phyloP scores from a whole-genome alignment of 2,329 filamentous ascomycete species.

The Colletotrichum sp. region DNA sequence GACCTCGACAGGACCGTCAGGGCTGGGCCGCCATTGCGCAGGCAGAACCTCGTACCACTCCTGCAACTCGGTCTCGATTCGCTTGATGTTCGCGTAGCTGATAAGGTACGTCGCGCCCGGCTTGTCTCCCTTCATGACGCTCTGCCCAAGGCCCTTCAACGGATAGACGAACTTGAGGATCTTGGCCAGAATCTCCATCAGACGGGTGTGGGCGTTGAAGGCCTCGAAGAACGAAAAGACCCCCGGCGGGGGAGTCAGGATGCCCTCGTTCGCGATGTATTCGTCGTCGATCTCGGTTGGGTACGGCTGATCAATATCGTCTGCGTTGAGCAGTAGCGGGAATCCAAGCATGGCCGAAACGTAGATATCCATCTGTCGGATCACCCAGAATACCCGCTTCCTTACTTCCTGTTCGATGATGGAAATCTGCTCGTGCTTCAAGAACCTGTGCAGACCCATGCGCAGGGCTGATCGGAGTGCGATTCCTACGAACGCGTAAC shows the following conservation, averaged over 20 bases:
- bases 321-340: constrained; percentile 64
- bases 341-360: constrained; percentile 72
- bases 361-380: constrained; percentile 74
- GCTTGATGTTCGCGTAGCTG: constrained; percentile 66
- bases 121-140: constrained; percentile 43
- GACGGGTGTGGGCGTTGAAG: constrained; percentile 67
- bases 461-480: constrained; percentile 77
- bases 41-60: constrained; percentile 73
- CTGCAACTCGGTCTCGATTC: constrained; percentile 68
- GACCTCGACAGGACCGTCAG: constrained; percentile 75
- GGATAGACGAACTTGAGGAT: constrained; percentile 72
- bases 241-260: constrained; percentile 59
- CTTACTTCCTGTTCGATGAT: constrained; percentile 68
- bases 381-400: constrained; percentile 69
- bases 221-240: constrained; percentile 66
- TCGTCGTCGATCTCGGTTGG: constrained; percentile 71
- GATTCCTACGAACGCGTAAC: constrained; percentile 81
- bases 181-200: constrained; percentile 69
- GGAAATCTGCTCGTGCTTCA: constrained; percentile 67
- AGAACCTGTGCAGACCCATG: constrained; percentile 77
- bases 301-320: constrained; percentile 71
- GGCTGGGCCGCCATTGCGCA: constrained; percentile 76
- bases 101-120: constrained; percentile 63
- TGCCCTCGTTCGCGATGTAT: constrained; percentile 65
- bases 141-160: constrained; percentile 59